Evolutionary conservation across 345 rosid genomes (phyloP).

Genomic region (Eucalyptus curtisii): DNA sequence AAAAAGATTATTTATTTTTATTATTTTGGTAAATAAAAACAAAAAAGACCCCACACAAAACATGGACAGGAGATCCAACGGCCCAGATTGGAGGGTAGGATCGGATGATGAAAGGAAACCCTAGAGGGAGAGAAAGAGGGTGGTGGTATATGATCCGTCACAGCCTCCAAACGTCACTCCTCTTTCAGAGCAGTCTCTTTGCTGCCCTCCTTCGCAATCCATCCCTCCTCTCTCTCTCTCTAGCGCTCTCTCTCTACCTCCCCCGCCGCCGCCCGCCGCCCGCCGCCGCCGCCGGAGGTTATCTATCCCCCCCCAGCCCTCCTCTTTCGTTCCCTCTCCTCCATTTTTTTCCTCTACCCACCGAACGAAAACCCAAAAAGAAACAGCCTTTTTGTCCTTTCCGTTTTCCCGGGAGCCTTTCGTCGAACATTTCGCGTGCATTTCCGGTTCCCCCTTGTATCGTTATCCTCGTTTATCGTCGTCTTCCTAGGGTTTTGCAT

Average conservation of each 20-base stretch:
- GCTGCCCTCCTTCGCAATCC: neutral
- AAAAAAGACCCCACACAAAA: neutral
- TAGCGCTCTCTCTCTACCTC: neutral
- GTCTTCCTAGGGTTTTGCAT: constrained; percentile 10
- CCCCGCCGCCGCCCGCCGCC: constrained; percentile 33
- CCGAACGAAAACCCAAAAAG: constrained; percentile 8
- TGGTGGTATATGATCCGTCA: neutral
- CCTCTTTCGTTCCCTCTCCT: constrained; percentile 39
- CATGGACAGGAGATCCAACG: neutral
- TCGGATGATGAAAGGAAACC: neutral
- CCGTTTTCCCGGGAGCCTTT: neutral
- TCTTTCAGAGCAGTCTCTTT: neutral
- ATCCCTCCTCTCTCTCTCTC: neutral
- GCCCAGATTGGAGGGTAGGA: neutral
- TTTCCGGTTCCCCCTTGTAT: neutral
- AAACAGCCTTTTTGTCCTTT: neutral
- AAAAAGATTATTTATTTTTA: neutral
- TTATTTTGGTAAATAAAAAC: neutral
- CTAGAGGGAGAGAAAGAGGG: neutral
- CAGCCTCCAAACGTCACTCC: neutral
- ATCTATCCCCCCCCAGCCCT: constrained; percentile 20
- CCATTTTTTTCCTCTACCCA: neutral
- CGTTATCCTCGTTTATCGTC: neutral
- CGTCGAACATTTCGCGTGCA: neutral
- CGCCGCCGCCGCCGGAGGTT: neutral